A percentile compares a stretch with the other conserved stretches of the same genome.
phyloP scores from a whole-genome alignment of 1,139 yeast species.

The Hyphopichia burtonii region DNA sequence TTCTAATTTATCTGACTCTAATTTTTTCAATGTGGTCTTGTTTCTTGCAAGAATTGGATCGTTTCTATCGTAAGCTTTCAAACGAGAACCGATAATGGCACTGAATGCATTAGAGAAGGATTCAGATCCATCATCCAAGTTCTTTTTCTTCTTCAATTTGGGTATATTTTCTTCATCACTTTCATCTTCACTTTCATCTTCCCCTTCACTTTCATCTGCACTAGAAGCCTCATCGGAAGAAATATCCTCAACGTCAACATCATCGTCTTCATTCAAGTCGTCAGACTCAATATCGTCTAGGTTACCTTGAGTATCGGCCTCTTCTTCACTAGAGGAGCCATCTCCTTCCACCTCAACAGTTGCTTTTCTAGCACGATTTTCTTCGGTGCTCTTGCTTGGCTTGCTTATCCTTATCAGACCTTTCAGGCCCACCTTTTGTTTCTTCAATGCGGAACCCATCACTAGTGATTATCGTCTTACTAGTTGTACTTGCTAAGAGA shows the following conservation, averaged over 20 bases:
- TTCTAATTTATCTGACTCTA: conserved; percentile 81
- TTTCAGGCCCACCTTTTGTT: conserved; percentile 14
- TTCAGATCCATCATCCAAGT: conserved; percentile 64
- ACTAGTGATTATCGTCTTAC: neutral
- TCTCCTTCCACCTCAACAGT: conserved; percentile 8
- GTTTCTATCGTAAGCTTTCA: conserved; percentile 82
- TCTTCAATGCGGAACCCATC: conserved; percentile 18
- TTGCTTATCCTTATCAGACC: conserved; percentile 7
- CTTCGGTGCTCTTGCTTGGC: conserved; percentile 3
- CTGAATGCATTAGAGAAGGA: conserved; percentile 79
- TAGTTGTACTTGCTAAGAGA: too few relatives aligned
- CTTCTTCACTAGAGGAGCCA: conserved; percentile 6
- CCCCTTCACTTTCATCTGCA: conserved; percentile 23
- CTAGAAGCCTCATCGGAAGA: conserved; percentile 16
- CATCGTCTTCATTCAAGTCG: conserved; percentile 13
- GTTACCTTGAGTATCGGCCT: conserved; percentile 4
- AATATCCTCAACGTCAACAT: conserved; percentile 9
- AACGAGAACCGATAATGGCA: conserved; percentile 80
- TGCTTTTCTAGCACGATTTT: conserved; percentile 6
- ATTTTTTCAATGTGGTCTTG: conserved; percentile 64
- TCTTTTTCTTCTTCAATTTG: conserved; percentile 50
- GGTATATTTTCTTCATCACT: conserved; percentile 43
- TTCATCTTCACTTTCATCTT: conserved; percentile 20
- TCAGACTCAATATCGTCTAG: conserved; percentile 9
- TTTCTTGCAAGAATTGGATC: conserved; percentile 89